Base-by-base conservation (phyloP, 2,329 filamentous ascomycete genomes). In the Cytospora piceicola region DNA sequence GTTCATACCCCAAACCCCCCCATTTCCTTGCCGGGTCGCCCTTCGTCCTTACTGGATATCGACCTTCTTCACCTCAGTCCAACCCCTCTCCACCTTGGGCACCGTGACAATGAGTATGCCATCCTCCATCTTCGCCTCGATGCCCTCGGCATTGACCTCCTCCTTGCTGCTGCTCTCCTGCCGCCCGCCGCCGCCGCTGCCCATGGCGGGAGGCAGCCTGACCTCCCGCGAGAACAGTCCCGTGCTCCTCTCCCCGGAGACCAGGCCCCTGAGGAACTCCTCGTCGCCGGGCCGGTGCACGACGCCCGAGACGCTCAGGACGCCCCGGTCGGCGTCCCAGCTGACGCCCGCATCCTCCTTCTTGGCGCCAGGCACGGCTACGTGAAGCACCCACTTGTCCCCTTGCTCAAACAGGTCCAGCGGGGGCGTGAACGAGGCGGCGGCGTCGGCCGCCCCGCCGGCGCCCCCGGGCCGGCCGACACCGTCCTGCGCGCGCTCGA, bases 311-410 rank as follows among this genome's bases (percentile, higher is more conserved):
- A 96, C 79, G 71, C 83, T 86, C 52, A 96, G 80, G 63, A 85
- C 80, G 56, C 82, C 84, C 72, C 86, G 87, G 66, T 92, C 89
- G 0, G 85, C 82, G 70, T 94, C 87, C 86, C 90, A 96, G 75
- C 89, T 88, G 55, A 95, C 86, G 65, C 85, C 89, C 7, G 95
- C 80, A 72, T 95, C 91, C 72, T 92, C 85, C 77, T 93, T 94
- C 78, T 89, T 89, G 1, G 89, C 91, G 30, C 92, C 92, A 0
- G 93, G 91, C 0, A 96, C 82, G 1, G 91, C 89, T 72, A 67
- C 80, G 75, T 95, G 91, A 11, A 95, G 78, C 53, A 93, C 80
- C 74, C 88, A 93, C 8, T 86, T 77, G 6, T 56, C 64, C 30
- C 51, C 29, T 12, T 88, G 90, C 74, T 90, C 85, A 80, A 94